phyloP scores from a whole-genome alignment of 805 yeast species.

The Candida germanica region DNA sequence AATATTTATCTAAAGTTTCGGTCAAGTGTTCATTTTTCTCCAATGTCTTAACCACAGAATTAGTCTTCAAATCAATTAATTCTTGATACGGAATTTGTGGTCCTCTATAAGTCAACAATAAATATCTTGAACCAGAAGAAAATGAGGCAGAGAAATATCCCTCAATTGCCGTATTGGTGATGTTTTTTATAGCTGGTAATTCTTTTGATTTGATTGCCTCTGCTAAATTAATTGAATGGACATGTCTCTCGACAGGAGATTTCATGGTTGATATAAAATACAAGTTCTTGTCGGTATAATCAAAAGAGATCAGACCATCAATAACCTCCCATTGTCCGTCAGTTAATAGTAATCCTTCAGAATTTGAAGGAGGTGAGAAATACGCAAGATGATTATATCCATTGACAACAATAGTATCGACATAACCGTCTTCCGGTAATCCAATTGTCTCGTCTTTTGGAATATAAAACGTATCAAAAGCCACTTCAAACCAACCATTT shows the following conservation, averaged over 20 bases:
- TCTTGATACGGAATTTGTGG: conserved; percentile 80
- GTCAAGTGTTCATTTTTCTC: conserved; percentile 47
- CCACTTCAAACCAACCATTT: conserved; percentile 61
- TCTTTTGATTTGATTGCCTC: conserved; percentile 30
- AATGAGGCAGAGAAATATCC: conserved; percentile 74
- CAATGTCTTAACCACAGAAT: conserved; percentile 37
- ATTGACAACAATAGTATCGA: conserved; percentile 65
- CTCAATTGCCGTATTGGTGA: conserved; percentile 34
- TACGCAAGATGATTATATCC: conserved; percentile 80
- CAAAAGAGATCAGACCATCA: conserved; percentile 57
- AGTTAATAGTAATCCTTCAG: conserved; percentile 50
- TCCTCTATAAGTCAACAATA: conserved; percentile 69
- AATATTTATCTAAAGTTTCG: conserved; percentile 39
- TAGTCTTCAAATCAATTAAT: conserved; percentile 45
- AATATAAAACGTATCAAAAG: conserved; percentile 30
- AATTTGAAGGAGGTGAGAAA: conserved; percentile 61
- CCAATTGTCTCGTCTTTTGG: conserved; percentile 35
- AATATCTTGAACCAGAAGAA: conserved; percentile 74
- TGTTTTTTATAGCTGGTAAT: conserved; percentile 47
- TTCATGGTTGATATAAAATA: conserved; percentile 72
- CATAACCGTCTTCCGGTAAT: conserved; percentile 56
- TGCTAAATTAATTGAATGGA: conserved; percentile 62
- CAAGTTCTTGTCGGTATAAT: conserved; percentile 43
- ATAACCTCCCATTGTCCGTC: conserved; percentile 90
- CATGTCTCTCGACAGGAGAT: conserved; percentile 79